These are phyloP conservation scores for Leucoagaricus sp. DNA, from an alignment of 1,284 basidiomycete genomes.

Conservation along the genomic window DNA sequence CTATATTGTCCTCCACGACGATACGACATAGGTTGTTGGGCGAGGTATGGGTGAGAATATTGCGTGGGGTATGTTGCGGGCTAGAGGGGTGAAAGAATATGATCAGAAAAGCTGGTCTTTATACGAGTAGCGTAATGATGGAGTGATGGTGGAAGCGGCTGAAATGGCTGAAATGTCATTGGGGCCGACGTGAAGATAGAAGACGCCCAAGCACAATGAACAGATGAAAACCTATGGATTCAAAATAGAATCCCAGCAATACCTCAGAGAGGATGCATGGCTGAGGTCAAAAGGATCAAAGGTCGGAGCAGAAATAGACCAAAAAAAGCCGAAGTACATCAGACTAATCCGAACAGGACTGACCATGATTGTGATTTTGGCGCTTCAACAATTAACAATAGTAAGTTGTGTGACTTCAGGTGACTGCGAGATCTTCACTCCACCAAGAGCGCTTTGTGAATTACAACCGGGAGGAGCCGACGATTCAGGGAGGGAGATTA, in stretches of 20 bases:
- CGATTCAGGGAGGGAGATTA: no score
- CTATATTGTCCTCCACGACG: slow-evolving; percentile 11
- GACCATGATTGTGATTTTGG: slow-evolving; percentile 5
- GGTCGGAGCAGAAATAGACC: slow-evolving; percentile 11
- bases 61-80: slow-evolving; percentile 7
- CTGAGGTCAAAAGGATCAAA: background rate
- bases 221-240: background rate
- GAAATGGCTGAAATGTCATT: background rate
- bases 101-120: slow-evolving; percentile 7
- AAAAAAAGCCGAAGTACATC: background rate
- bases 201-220: background rate
- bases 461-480: no score
- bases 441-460: background rate
- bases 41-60: slow-evolving; percentile 3
- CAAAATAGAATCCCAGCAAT: slow-evolving; percentile 1
- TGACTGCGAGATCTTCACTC: background rate
- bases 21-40: slow-evolving; percentile 9
- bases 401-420: background rate
- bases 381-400: background rate
- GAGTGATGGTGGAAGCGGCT: slow-evolving; percentile 8
- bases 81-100: slow-evolving; percentile 9
- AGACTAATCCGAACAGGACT: background rate
- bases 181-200: background rate
- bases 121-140: slow-evolving; percentile 12
- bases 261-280: background rate